phyloP scores from a whole-genome alignment of 169 alveolate species.

The Plasmodium adleri region DNA sequence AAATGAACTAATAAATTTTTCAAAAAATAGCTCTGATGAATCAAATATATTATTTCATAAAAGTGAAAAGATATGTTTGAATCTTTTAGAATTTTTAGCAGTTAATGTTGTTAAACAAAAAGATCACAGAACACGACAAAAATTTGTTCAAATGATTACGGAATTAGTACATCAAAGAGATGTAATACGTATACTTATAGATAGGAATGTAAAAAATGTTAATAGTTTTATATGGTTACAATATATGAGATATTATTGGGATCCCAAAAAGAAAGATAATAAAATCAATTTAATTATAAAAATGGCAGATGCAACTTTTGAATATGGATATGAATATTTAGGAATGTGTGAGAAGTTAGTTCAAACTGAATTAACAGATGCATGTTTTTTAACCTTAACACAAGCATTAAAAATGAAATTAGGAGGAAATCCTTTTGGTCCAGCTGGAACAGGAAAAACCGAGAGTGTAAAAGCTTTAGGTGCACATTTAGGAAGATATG shows the following conservation, averaged over 20 bases:
- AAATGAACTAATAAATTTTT: conserved; percentile 62
- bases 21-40: conserved; percentile 37
- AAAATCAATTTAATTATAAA: conserved; percentile 82
- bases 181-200: conserved; percentile 90
- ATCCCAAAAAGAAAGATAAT: conserved; percentile 81
- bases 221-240: conserved; percentile 95
- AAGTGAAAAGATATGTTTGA: conserved; percentile 82
- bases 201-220: conserved; percentile 58
- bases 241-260: conserved; percentile 96
- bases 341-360: conserved; percentile 97
- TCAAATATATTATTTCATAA: conserved; percentile 71
- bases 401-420: conserved; percentile 96
- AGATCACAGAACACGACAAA: conserved; percentile 91
- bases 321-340: conserved; percentile 98
- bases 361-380: conserved; percentile 98
- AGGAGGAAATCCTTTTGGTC: conserved; percentile 99
- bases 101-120: conserved; percentile 92
- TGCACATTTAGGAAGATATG: conserved; percentile 95
- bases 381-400: conserved; percentile 96
- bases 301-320: conserved; percentile 95
- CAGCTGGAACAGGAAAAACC: conserved; percentile 99
- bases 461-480: conserved; percentile 99
- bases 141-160: conserved; percentile 94
- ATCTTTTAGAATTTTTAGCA: conserved; percentile 90
- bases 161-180: conserved; percentile 98